A percentile compares a stretch with the other conserved stretches of the same genome.
phyloP scores from a whole-genome alignment of 371 early-diverging fungal species.

The Mucor mucedo region DNA sequence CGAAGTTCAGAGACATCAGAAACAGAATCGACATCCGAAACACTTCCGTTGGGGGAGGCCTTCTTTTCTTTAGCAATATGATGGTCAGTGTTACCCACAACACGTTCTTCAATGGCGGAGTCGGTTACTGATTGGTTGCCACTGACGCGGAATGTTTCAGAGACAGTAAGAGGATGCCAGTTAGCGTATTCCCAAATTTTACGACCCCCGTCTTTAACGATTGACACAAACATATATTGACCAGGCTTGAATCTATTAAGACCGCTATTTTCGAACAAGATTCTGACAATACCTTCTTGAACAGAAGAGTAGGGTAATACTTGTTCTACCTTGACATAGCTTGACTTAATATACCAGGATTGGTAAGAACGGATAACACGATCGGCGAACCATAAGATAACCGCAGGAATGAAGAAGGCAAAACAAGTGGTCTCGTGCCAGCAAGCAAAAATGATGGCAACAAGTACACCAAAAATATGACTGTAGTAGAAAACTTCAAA shows the following conservation, averaged over 20 bases:
- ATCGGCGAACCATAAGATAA: slow-evolving; percentile 46
- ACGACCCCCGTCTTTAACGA: slow-evolving; percentile 28
- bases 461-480: slow-evolving; percentile 44
- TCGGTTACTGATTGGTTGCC: neutral
- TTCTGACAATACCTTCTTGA: slow-evolving; percentile 42
- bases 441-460: slow-evolving; percentile 41
- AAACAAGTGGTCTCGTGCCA: slow-evolving; percentile 49
- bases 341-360: slow-evolving; percentile 40
- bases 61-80: slow-evolving; percentile 12
- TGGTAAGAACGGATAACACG: slow-evolving; percentile 47
- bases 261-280: slow-evolving; percentile 43
- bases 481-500: slow-evolving; percentile 52
- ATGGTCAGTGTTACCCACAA: slow-evolving; percentile 3
- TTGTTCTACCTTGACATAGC: slow-evolving; percentile 30
- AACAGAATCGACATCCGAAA: slow-evolving; percentile 15
- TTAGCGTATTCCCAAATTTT: slow-evolving; percentile 36
- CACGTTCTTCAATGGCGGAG: slow-evolving; percentile 24
- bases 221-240: slow-evolving; percentile 49
- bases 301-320: slow-evolving; percentile 23
- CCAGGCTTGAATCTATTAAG: slow-evolving; percentile 42
- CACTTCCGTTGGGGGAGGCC: slow-evolving; percentile 2
- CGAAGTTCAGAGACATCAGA: slow-evolving; percentile 24
- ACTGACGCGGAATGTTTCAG: slow-evolving; percentile 36
- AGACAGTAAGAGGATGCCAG: slow-evolving; percentile 55
- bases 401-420: slow-evolving; percentile 46